Conservation (phyloP, 176 grass and related monocot genomes). For the Musa beccarii region DNA sequence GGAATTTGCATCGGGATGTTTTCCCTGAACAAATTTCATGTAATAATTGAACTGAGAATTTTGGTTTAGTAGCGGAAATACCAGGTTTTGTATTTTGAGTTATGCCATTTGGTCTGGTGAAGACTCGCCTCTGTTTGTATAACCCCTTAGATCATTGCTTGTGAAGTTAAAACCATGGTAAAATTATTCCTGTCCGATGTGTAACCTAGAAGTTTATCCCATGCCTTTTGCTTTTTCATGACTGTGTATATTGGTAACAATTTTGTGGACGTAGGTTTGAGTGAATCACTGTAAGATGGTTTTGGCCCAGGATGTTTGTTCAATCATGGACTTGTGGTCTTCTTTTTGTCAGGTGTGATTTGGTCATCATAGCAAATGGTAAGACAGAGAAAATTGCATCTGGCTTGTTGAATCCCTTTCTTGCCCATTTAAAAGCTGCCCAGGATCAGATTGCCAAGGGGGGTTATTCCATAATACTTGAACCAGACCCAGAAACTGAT, state of each 20-base stretch:
- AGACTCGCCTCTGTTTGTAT: not conserved
- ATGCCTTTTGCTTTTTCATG: not conserved
- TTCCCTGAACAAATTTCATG: not conserved
- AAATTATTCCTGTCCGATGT: not conserved
- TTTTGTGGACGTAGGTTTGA: not conserved
- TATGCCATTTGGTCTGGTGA: not conserved
- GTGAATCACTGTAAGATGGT: not conserved
- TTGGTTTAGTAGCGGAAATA: not conserved
- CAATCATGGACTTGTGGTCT: not conserved
- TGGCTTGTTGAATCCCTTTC: slow-evolving; percentile 75
- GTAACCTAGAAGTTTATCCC: too few relatives aligned
- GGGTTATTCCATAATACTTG: slow-evolving; percentile 80
- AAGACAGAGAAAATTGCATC: slow-evolving; percentile 84
- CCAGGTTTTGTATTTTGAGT: not conserved
- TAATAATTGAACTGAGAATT: slow-evolving; percentile 1
- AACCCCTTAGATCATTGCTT: not conserved
- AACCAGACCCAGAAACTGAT: slow-evolving; percentile 37
- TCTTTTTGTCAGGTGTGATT: slow-evolving; percentile 67
- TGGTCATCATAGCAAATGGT: slow-evolving; percentile 70
- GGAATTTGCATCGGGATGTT: not conserved
- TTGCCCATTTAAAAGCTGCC: slow-evolving; percentile 68
- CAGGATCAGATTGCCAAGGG: slow-evolving; percentile 89
- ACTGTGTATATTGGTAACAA: not conserved
- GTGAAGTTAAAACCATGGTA: not conserved
- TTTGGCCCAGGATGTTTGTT: not conserved